These are phyloP conservation scores for Escallonia herrerae DNA, from an alignment of 129 eudicot species.

Conservation along the genomic window DNA sequence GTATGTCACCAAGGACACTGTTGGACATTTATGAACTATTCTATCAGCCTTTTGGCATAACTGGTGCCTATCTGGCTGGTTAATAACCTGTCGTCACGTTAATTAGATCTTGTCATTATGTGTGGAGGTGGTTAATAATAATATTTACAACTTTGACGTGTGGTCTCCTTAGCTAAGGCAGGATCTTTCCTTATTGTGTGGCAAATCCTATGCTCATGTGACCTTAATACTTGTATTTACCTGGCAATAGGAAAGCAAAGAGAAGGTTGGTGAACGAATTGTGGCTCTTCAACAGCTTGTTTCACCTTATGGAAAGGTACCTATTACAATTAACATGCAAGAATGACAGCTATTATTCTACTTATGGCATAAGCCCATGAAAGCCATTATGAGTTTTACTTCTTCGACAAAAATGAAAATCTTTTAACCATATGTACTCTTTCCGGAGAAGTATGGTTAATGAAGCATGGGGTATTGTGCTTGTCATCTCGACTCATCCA, in stretches of 20 bases:
- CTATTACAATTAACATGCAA: not conserved
- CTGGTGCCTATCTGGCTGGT: too few species aligned
- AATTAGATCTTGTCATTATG: not conserved
- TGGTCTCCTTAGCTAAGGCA: not conserved
- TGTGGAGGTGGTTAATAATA: not conserved
- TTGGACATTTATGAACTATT: too few species aligned
- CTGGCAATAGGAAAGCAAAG: constrained; percentile 58
- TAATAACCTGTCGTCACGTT: not conserved
- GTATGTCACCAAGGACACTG: too few species aligned
- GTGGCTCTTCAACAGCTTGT: constrained; percentile 87
- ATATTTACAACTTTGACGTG: not conserved
- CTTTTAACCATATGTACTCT: too few species aligned
- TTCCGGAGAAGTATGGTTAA: too few species aligned
- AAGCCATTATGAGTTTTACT: too few species aligned
- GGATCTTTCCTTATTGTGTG: not conserved
- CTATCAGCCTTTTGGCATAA: too few species aligned
- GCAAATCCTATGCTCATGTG: too few species aligned
- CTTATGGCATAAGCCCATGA: too few species aligned
- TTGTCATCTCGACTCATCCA: too few species aligned
- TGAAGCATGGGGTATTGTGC: too few species aligned
- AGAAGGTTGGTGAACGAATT: constrained; percentile 75
- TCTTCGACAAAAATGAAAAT: too few species aligned
- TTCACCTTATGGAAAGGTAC: constrained; percentile 91
- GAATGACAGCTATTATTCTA: not conserved
- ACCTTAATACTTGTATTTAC: constrained; percentile 4